A percentile compares a stretch with the other conserved stretches of the same genome.
These are phyloP conservation scores for Ceratocystis variospora DNA, from an alignment of 2,329 filamentous ascomycete genomes.

Conservation along the genomic window DNA sequence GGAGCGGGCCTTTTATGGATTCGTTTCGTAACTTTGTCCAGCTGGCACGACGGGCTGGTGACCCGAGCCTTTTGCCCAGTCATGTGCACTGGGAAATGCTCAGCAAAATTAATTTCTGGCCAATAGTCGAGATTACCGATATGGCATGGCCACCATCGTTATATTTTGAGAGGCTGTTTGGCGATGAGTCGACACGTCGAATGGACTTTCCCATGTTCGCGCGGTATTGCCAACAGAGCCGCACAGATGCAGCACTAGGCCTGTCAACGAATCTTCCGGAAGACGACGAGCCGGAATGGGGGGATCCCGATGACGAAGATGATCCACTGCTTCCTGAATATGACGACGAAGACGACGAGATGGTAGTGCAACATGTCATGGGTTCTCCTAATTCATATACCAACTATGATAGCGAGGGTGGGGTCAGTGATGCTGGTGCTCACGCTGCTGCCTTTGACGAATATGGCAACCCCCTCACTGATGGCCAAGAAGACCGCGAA, in stretches of 20 bases:
- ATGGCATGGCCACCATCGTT: constrained; percentile 5
- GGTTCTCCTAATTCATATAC: background rate
- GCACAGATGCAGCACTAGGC: background rate
- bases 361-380: background rate
- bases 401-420: background rate
- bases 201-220: constrained; percentile 5
- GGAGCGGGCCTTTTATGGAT: background rate
- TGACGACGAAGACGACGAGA: background rate
- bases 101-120: constrained; percentile 9
- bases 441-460: background rate
- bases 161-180: constrained; percentile 6
- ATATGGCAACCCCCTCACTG: background rate
- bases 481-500: background rate
- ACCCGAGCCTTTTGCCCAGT: background rate
- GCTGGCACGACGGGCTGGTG: background rate
- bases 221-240: background rate
- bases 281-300: background rate
- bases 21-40: background rate
- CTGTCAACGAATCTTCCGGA: background rate
- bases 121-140: constrained; percentile 4
- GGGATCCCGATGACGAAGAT: background rate
- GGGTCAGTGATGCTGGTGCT: background rate
- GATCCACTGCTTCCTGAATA: background rate
- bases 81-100: background rate
- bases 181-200: background rate